phyloP scores from a whole-genome alignment of 768 basidiomycete genomes.

The Crepidotus variabilis region DNA sequence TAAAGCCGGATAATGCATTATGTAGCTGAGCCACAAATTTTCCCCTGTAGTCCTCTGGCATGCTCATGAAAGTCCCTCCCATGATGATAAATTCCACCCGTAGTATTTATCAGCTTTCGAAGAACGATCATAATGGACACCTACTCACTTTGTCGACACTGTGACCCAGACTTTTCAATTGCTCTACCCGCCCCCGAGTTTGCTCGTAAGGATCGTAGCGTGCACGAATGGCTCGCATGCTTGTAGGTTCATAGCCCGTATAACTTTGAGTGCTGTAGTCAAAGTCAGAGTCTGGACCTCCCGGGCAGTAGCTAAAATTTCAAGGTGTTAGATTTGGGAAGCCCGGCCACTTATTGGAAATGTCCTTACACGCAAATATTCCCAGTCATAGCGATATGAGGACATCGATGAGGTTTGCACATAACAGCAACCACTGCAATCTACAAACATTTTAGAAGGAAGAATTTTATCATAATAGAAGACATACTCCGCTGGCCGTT shows the following conservation, averaged over 20 bases:
- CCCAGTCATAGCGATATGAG: conserved; percentile 99
- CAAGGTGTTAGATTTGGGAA: too few relatives aligned
- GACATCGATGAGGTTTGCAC: conserved; percentile 99
- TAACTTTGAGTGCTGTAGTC: conserved; percentile 98
- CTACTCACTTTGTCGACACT: conserved; percentile 85
- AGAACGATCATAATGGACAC: background rate
- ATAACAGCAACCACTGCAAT: conserved; percentile 99
- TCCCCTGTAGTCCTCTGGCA: conserved; percentile 93
- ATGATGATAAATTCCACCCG: conserved; percentile 91
- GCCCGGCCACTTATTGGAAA: too few relatives aligned
- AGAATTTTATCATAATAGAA: background rate
- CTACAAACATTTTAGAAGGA: conserved; percentile 32
- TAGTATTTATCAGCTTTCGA: background rate
- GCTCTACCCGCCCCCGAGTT: conserved; percentile 91
- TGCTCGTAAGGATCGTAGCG: conserved; percentile 96
- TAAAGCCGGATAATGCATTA: conserved; percentile 94
- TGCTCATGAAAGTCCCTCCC: conserved; percentile 99
- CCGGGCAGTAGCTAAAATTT: conserved; percentile 95
- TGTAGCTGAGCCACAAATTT: conserved; percentile 95
- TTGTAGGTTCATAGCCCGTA: conserved; percentile 94
- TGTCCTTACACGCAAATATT: conserved; percentile 92
- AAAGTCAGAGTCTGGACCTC: conserved; percentile 98
- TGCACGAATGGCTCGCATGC: conserved; percentile 98
- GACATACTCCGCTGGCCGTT: conserved; percentile 85
- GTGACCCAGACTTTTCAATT: conserved; percentile 93